Evolutionary conservation across 768 basidiomycete genomes (phyloP), one percentile per base, ranked within the genome.

Genomic region (Podaxis carcinomalis): DNA sequence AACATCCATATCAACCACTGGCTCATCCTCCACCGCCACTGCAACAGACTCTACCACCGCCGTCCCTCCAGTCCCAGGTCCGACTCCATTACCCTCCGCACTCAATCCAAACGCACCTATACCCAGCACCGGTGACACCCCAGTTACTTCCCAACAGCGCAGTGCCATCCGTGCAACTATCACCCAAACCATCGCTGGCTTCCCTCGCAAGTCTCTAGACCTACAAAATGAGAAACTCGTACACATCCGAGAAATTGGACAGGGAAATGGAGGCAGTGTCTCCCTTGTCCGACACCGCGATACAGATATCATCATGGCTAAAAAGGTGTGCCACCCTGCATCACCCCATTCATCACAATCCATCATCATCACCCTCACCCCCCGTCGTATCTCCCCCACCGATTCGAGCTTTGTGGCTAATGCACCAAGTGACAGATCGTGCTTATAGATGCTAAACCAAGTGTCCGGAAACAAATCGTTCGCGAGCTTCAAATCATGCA

Each of bases 401-500:
- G 9, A 14, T 44, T 44, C 19, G 5, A 7, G 42, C 2, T 5
- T 19, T 44, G n/a, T 44, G n/a, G 21, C 25, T 21, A 21, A 23
- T 7, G 11, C 25, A 14, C 11, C 21, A 5, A 5, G 13, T 27
- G 11, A 9, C 64, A 96, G 95, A 92, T 94, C 69, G 93, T 97
- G 28, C 83, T 95, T 63, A 96, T 97, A 71, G 94, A 96, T 73
- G 95, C 94, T 14, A 97, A 97, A 71, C 92, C 95, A 4, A 85
- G 93, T 2, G 92, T 98, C 27, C 83, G 95, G 61, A 99, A 98
- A 72, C 97, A 99, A 76, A 98, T 99, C 67, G 81, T 98, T 28
- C 90, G 97, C 61, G 97, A 99, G 72, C 79, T 99, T 63, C 95
- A 98, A 68, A 99, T 99, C 78, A 95, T 98, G 95, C 93, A 98